phyloP scores from a whole-genome alignment of 345 rosid species.

The Atalantia buxifolia region DNA sequence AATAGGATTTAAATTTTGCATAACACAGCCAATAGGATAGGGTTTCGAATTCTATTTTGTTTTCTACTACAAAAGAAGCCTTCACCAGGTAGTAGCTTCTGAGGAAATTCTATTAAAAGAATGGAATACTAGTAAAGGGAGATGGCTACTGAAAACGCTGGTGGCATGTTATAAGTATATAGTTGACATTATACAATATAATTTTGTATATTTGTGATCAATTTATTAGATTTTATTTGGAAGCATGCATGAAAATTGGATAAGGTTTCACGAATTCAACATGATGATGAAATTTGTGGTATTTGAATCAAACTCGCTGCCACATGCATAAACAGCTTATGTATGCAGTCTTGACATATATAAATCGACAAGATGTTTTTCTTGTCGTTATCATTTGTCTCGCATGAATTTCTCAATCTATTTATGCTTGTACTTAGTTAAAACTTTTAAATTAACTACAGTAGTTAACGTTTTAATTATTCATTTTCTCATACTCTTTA shows the following conservation, averaged over 20 bases:
- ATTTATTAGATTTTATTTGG: neutral
- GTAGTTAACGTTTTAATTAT: too few species aligned
- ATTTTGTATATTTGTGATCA: neutral
- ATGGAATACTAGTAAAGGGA: neutral
- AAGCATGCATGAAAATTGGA: neutral
- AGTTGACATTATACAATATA: neutral
- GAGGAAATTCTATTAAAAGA: neutral
- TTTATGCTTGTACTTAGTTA: too few species aligned
- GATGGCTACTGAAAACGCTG: neutral
- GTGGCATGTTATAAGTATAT: neutral
- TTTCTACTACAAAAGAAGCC: neutral
- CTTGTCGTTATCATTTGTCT: neutral
- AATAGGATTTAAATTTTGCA: too few species aligned
- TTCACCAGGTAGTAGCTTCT: neutral
- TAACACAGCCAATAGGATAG: too few species aligned
- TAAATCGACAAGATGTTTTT: neutral
- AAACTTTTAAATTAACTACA: too few species aligned
- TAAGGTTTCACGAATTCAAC: neutral
- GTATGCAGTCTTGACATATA: too few species aligned
- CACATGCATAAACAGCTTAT: too few species aligned
- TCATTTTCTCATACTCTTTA: too few species aligned
- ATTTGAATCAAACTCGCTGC: neutral
- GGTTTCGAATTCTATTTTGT: too few species aligned
- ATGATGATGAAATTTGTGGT: neutral
- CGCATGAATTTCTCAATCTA: too few species aligned